Evolutionary conservation across 108 stramenopile species (phyloP).

Genomic region (Stephanodiscus triporus): DNA sequence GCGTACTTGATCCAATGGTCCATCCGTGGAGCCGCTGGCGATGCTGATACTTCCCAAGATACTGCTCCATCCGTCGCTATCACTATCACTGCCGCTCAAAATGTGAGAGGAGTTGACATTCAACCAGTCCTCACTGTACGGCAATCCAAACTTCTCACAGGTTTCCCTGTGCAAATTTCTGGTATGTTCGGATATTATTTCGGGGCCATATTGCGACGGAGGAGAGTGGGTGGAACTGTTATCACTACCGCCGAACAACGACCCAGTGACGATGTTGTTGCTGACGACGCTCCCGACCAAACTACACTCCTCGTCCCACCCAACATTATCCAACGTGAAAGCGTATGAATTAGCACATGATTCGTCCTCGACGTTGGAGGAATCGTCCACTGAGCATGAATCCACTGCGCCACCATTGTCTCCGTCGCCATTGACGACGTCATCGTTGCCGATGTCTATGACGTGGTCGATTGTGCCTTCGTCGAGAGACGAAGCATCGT

Average conservation of each 20-base stretch:
- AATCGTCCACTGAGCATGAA: slow-evolving; percentile 6
- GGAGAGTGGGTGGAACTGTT: slow-evolving; percentile 17
- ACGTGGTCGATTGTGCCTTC: no score
- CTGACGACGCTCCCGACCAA: slow-evolving; percentile 2
- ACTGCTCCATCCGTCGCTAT: neutral
- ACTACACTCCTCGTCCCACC: slow-evolving; percentile 40
- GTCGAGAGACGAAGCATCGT: neutral
- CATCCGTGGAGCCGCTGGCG: neutral
- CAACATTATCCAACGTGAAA: slow-evolving; percentile 42
- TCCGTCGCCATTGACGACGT: no score
- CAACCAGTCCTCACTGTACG: slow-evolving; percentile 16
- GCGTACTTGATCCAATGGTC: neutral
- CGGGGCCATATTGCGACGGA: neutral
- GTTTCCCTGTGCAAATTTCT: slow-evolving; percentile 31
- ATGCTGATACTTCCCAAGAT: slow-evolving; percentile 6
- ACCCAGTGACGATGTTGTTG: neutral
- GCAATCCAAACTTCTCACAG: slow-evolving; percentile 34
- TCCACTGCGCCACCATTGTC: no score
- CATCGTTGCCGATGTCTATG: no score
- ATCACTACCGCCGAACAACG: neutral
- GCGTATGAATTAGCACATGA: slow-evolving; percentile 27
- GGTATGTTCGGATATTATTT: neutral
- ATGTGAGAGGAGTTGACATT: neutral
- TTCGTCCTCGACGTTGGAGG: slow-evolving; percentile 12
- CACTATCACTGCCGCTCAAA: neutral